Evolutionary conservation across 2,329 filamentous ascomycete genomes (phyloP), one percentile per base, ranked within the genome.

Genomic region (Colletotrichum endophyticum): DNA sequence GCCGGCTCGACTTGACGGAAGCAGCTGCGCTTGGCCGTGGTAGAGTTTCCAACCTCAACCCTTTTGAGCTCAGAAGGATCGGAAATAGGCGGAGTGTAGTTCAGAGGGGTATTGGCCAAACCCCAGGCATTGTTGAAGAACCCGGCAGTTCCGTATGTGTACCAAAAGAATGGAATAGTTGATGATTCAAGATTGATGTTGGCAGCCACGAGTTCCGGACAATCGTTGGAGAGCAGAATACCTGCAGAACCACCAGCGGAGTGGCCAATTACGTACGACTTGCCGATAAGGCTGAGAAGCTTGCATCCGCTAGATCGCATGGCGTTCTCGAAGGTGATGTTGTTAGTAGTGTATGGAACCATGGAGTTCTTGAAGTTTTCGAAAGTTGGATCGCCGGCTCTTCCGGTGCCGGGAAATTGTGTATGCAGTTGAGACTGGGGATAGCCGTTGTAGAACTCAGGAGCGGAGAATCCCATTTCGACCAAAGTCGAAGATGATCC

Each of bases 71-170:
- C 57, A 19, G 68, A 63, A 16, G 68, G 25, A 22, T 72, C 62
- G 7, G 53, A 39, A 8, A 68, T 73, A 0, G 85, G 83, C 3
- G 88, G 88, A 15, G 84, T 82, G 66, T 84, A 89, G 2, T 83
- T 83, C 7, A 89, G 75, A 1, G 86, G 84, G 8, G 87, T 83
- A 30, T 86, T 84, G 0, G 86, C 80, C 13, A 89, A 72, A 1
- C 87, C 87, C 44, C 85, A 89, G 2, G 78, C 77, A 5, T 85
- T 83, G 4, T 77, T 72, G 15, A 39, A 66, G 56, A 67, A 66
- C 25, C 73, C 77, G 2, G 72, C 72, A 5, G 74, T 69, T 6
- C 70, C 73, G 27, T 69, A 68, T 4, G 66, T 71, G 71, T 80
- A 80, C 78, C 77, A 80, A 71, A 77, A 81, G 64, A 83, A 82